Evolutionary conservation across 2,329 filamentous ascomycete species (phyloP).

Genomic region (Cladosporium sp.): DNA sequence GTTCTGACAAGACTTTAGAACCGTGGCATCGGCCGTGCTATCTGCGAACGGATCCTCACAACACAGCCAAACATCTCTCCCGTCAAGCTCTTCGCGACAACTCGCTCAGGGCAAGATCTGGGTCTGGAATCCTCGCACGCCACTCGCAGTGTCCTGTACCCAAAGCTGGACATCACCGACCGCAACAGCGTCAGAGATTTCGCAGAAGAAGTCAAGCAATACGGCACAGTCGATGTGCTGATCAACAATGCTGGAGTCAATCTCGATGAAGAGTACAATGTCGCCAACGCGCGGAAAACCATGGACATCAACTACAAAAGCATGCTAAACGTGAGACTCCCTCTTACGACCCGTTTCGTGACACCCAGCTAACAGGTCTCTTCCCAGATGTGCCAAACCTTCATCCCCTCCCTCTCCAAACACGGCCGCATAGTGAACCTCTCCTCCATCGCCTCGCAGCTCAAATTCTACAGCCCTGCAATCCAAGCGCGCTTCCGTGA

Average conservation of each 20-base stretch:
- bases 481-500: slow-evolving; percentile 25
- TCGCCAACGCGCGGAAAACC: slow-evolving; percentile 28
- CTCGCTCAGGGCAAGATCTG: slow-evolving; percentile 29
- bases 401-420: slow-evolving; percentile 27
- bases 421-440: slow-evolving; percentile 34
- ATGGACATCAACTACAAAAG: slow-evolving; percentile 35
- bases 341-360: neutral
- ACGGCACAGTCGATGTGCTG: slow-evolving; percentile 29
- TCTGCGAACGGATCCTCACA: slow-evolving; percentile 30
- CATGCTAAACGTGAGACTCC: slow-evolving; percentile 28
- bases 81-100: slow-evolving; percentile 32
- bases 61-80: slow-evolving; percentile 17
- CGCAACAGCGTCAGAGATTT: slow-evolving; percentile 27
- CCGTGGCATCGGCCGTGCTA: slow-evolving; percentile 34
- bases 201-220: slow-evolving; percentile 22
- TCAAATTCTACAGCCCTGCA: slow-evolving; percentile 27
- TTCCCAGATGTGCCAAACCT: slow-evolving; percentile 30
- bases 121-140: slow-evolving; percentile 17
- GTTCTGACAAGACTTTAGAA: slow-evolving; percentile 24
- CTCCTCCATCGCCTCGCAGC: slow-evolving; percentile 28
- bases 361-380: neutral
- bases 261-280: slow-evolving; percentile 24
- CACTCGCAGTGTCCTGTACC: slow-evolving; percentile 25
- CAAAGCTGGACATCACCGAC: slow-evolving; percentile 29
- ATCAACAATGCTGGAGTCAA: slow-evolving; percentile 37